Base-by-base conservation (phyloP, 257 asterid species). In the Solanum dulcamara region DNA sequence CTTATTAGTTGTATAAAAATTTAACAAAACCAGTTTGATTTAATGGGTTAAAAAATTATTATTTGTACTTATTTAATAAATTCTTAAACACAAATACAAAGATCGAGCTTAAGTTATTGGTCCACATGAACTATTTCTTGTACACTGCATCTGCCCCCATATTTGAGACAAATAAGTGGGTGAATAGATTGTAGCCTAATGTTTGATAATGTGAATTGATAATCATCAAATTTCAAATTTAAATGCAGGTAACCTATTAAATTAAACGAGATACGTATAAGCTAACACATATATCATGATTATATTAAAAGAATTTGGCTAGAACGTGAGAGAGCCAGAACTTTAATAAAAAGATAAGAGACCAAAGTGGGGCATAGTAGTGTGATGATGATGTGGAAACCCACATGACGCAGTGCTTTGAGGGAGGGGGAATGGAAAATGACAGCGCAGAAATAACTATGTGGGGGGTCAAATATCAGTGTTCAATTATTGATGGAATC, bases 401-500 rank as follows among this genome's bases (percentile, higher is more conserved):
- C 59, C 81, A 44, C 81, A 44, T 44, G 81, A 44, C 1, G 38
- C 59, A 35, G 26, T 42, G 60, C 44, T 26, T 26, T 7, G 3
- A 1, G 20, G 55, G 32, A 1, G 6, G 0, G 2, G 20, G 22
- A 5, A 20, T 10, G 51, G 51, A 71, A 71, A 72, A 40, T n/a
- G n/a, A 72, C 32, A 38, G 10, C 12, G 33, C 33, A 5, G 46
- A 67, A 72, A 72, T n/a, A 72, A 62, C 32, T 7, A 71, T 38
- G 53, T 72, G 53, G 10, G 10, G n/a, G 33, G 22, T 72, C 33
- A 67, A 33, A 67, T 68, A 15, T 2, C 13, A 35, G 10, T 35
- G 18, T 20, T 70, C 50, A 44, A 75, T 75, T 75, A 75, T 75
- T 75, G 81, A 75, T 75, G 26, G 81, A 75, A 75, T 75, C 60